A percentile compares a stretch with the other conserved stretches of the same genome.
Evolutionary conservation across 345 rosid species (phyloP).

Genomic region (Diplotaxis tenuifolia): DNA sequence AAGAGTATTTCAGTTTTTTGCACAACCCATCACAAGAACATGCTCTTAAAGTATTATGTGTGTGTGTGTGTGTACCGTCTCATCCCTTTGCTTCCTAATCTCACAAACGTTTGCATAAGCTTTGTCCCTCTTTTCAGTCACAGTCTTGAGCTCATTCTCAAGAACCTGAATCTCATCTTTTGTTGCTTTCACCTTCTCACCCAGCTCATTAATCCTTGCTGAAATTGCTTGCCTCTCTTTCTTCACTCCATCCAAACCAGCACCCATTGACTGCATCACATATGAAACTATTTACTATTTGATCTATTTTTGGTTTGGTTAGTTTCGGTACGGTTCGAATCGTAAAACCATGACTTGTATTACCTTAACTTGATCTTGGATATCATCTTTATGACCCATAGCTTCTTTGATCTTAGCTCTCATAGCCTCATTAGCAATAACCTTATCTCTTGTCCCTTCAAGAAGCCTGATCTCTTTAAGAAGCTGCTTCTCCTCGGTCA

Average conservation of each 20-base stretch:
- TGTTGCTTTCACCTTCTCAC: conserved; percentile 50
- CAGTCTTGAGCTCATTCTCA: conserved; percentile 52
- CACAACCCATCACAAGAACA: conserved; percentile 11
- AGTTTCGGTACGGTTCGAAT: too few relatives aligned
- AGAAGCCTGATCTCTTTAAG: conserved; percentile 88
- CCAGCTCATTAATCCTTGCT: conserved; percentile 53
- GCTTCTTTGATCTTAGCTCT: conserved; percentile 85
- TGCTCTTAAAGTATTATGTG: neutral
- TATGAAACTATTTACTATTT: too few relatives aligned
- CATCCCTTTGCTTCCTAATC: conserved; percentile 37
- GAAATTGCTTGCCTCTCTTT: conserved; percentile 66
- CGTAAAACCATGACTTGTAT: conserved; percentile 26
- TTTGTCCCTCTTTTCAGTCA: conserved; percentile 61
- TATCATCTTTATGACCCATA: conserved; percentile 78
- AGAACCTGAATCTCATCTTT: conserved; percentile 57
- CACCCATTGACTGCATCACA: neutral
- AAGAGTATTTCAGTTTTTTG: neutral
- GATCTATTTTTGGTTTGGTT: too few relatives aligned
- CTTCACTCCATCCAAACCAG: conserved; percentile 76
- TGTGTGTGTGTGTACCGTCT: conserved; percentile 48
- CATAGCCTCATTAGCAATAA: conserved; percentile 75
- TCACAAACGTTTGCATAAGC: conserved; percentile 24
- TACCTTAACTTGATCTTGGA: conserved; percentile 96
- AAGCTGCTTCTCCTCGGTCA: conserved; percentile 89
- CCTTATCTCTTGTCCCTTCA: conserved; percentile 90